A percentile compares a stretch with the other conserved stretches of the same genome.
Conservation (phyloP, 1,139 yeast genomes). For the Lizanozyma gosingica region DNA sequence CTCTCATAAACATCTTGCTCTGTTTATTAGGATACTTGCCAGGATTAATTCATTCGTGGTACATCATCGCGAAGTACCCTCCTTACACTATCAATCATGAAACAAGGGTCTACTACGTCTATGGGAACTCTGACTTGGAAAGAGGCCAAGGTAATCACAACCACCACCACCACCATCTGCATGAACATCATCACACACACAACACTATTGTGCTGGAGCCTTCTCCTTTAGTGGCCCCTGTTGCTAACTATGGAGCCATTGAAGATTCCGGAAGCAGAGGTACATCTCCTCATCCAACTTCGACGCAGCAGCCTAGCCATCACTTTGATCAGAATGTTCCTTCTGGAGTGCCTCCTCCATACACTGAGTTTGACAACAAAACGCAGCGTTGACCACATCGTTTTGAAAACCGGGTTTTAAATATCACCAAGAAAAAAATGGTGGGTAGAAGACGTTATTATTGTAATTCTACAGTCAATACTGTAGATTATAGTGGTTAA, state of each 20-base stretch:
- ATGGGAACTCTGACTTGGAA: not conserved
- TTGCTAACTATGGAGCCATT: not conserved
- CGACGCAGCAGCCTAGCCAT: too few species aligned
- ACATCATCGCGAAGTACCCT: constrained; percentile 45
- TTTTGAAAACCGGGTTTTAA: too few species aligned
- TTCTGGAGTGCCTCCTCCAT: not conserved
- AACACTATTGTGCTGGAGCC: not conserved
- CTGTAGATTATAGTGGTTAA: too few species aligned
- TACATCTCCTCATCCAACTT: not conserved
- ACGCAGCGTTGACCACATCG: not conserved
- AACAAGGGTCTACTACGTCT: constrained; percentile 2
- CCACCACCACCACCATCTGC: not conserved
- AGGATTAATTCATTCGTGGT: constrained; percentile 62
- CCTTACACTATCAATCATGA: constrained; percentile 15
- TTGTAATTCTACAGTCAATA: too few species aligned
- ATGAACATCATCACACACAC: not conserved
- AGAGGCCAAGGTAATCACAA: not conserved
- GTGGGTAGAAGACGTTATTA: too few species aligned
- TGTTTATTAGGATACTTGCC: constrained; percentile 59
- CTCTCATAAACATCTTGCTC: constrained; percentile 49
- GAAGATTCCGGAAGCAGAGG: not conserved
- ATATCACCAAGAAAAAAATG: too few species aligned
- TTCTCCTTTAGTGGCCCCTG: not conserved
- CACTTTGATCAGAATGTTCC: not conserved
- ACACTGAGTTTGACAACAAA: not conserved